Evolutionary conservation across 768 basidiomycete species (phyloP), one percentile per base, ranked within the genome.

Genomic region (Gloeostereum incarnatum): DNA sequence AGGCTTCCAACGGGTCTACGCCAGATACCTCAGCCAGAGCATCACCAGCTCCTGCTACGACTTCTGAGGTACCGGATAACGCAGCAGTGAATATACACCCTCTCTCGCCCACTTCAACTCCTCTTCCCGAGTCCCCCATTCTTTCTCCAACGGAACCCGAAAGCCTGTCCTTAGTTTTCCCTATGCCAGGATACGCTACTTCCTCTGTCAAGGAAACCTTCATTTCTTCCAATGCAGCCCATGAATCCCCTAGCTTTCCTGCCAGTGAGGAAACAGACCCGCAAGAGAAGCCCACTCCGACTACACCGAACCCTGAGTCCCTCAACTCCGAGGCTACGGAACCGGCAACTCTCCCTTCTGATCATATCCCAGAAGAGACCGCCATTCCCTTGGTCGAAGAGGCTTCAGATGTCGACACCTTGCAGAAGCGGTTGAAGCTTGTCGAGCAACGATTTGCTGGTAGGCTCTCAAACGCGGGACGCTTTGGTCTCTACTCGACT

Each of bases 401-500:
- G 17, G n/a, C 22, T 22, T n/a, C 14, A 18, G 10, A 7, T 13
- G 16, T 27, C 40, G 21, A 20, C 23, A 16, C 32, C 7, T 23
- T 89, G 38, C 81, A 76, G 51, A 68, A 78, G 44, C 70, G 75
- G 30, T 59, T 91, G 41, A 78, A 71, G 51, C 62, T 81, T 25
- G 70, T 88, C 2, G 85, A 90, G 48, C 76, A 85, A 53, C 69
- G 80, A n/a, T 88, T 90, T 50, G 48, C 76, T 44, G 85, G 87
- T 81, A n/a, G n/a, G n/a, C n/a, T n/a, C n/a, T n/a, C n/a, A n/a
- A n/a, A n/a, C n/a, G n/a, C n/a, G 53, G 43, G 55, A 3, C 27
- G 17, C 32, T 25, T 14, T 4, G 22, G 0, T 31, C 37, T 13
- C 41, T 21, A 35, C 36, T 22, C 45, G 35, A 40, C 36, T 43